These are phyloP conservation scores for Annona cherimola DNA, from an alignment of 164 flowering plant species.

Conservation along the genomic window DNA sequence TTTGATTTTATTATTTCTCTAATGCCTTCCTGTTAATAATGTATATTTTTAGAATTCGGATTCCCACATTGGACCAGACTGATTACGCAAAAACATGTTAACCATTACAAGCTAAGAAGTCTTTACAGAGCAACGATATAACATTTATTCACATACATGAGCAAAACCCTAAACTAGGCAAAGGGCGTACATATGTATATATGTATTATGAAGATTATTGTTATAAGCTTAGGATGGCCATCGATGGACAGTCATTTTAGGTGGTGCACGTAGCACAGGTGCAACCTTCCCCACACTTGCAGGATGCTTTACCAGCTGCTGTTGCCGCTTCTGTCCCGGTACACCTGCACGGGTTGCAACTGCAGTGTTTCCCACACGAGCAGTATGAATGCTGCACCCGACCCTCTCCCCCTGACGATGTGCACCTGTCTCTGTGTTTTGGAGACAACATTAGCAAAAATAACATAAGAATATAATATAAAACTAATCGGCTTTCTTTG, in stretches of 20 bases:
- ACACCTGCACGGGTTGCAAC: slow-evolving; percentile 50
- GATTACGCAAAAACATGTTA: too few species aligned
- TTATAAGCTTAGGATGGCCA: too few species aligned
- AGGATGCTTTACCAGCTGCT: not conserved
- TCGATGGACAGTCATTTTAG: not conserved
- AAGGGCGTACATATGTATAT: not conserved
- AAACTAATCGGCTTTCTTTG: too few species aligned
- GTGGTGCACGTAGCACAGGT: slow-evolving; percentile 2
- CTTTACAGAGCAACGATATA: too few species aligned
- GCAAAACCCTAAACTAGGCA: not conserved
- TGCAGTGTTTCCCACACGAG: slow-evolving; percentile 56
- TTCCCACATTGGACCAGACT: not conserved
- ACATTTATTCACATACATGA: not conserved
- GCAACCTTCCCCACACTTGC: slow-evolving; percentile 10
- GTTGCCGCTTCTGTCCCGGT: not conserved
- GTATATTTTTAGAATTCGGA: not conserved
- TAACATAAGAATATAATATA: too few species aligned
- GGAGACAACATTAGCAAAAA: too few species aligned
- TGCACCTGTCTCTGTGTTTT: slow-evolving; percentile 1
- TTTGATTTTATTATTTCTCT: not conserved
- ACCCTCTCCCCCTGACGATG: not conserved
- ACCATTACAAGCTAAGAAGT: not conserved
- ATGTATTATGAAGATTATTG: not conserved
- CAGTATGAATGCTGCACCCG: slow-evolving; percentile 33
- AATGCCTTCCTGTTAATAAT: not conserved